These are phyloP conservation scores for Adiantum capillusveneris DNA, from an alignment of 75 land plant genomes.

Conservation along the genomic window DNA sequence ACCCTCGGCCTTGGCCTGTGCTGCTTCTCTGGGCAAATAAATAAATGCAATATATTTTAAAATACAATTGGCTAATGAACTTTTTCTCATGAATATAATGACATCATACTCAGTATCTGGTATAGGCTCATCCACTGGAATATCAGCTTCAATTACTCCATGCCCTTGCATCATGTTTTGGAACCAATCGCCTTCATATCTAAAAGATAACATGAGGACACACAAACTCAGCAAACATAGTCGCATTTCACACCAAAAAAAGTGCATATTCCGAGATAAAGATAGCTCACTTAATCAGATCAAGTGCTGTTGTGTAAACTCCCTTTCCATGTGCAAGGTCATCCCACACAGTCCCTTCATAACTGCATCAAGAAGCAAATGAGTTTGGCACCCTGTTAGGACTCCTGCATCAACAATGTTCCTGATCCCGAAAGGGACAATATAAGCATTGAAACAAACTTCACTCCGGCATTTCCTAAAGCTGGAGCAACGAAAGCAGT, in stretches of 20 bases:
- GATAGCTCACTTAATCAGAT: constrained; percentile 48
- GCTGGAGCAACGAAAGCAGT: no score
- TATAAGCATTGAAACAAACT: no score
- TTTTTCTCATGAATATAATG: no score
- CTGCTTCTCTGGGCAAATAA: no score
- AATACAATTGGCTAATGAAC: no score
- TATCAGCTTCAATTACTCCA: constrained; percentile 82
- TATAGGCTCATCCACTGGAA: constrained; percentile 61
- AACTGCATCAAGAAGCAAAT: no score
- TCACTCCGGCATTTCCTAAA: no score
- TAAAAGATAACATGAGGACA: constrained; percentile 14
- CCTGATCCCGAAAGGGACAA: no score
- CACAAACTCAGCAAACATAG: not conserved
- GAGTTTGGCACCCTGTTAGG: no score
- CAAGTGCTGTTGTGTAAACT: constrained; percentile 71
- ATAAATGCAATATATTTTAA: no score
- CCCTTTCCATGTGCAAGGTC: constrained; percentile 93
- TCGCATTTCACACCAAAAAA: not conserved
- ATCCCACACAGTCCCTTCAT: constrained; percentile 96
- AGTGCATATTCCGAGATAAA: constrained; percentile 5
- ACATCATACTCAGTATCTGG: constrained; percentile 74
- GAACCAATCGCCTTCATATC: constrained; percentile 97
- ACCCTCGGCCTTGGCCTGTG: constrained; percentile 65
- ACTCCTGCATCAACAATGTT: no score
- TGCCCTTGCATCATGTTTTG: constrained; percentile 86